Conservation (phyloP, 2,329 filamentous ascomycete genomes). For the Botryosphaeria dothidea region DNA sequence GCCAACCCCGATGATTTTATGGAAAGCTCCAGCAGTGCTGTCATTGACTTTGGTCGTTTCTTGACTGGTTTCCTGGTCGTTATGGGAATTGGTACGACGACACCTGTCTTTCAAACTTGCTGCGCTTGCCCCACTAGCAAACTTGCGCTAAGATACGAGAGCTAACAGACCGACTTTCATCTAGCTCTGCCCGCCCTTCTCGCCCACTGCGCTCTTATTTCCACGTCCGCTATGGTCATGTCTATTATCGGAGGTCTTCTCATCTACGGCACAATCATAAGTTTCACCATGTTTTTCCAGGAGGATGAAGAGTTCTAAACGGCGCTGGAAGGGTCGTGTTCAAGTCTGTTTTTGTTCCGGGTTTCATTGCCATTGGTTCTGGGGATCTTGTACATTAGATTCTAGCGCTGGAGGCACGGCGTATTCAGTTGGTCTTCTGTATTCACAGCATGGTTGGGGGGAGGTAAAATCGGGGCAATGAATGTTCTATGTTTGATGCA, state of each 20-base stretch:
- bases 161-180: conserved; percentile 12
- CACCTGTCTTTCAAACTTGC: neutral
- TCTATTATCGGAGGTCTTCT: conserved; percentile 87
- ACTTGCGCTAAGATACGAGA: neutral
- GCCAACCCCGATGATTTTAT: conserved; percentile 95
- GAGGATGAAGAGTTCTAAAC: conserved; percentile 91
- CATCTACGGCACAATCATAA: conserved; percentile 98
- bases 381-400: conserved; percentile 19
- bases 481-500: conserved; percentile 4
- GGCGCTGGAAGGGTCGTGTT: neutral
- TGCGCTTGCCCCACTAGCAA: neutral
- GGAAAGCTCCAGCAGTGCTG: conserved; percentile 75
- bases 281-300: conserved; percentile 97
- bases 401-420: conserved; percentile 14
- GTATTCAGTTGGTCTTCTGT: neutral
- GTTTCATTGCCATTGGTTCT: conserved; percentile 3
- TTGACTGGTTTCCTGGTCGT: conserved; percentile 93
- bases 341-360: neutral
- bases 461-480: conserved; percentile 11
- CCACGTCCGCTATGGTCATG: conserved; percentile 88
- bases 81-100: conserved; percentile 82
- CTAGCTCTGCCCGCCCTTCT: conserved; percentile 84
- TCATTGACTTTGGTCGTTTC: conserved; percentile 93
- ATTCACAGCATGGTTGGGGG: neutral
- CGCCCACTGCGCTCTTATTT: conserved; percentile 82